Conservation (phyloP, 345 rosid species). For the Psidium guajava region DNA sequence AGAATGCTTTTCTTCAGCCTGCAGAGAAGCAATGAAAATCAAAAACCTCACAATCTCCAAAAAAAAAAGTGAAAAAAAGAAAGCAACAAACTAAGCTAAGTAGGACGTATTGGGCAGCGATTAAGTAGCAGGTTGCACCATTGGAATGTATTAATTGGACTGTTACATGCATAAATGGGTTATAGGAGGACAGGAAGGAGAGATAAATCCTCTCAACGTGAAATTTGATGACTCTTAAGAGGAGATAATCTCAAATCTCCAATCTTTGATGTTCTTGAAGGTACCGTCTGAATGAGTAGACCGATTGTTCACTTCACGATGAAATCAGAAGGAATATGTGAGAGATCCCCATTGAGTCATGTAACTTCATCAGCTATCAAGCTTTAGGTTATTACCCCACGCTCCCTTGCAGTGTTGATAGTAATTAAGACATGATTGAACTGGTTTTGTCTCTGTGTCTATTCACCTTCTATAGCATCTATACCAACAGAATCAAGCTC, state of each 20-base stretch:
- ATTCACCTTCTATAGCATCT: neutral
- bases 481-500: neutral
- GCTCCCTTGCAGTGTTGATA: neutral
- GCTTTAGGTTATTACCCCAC: rapidly evolving
- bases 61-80: neutral
- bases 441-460: neutral
- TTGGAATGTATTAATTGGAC: neutral
- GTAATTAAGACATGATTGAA: neutral
- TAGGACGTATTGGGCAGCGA: neutral
- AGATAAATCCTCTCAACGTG: neutral
- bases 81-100: neutral
- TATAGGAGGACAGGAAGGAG: neutral
- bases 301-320: neutral
- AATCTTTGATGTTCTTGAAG: neutral
- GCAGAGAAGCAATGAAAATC: neutral
- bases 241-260: neutral
- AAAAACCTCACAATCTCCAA: neutral
- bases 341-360: neutral
- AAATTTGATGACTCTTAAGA: neutral
- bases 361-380: neutral
- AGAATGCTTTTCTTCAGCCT: slow-evolving; percentile 75
- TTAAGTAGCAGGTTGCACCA: neutral
- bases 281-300: neutral
- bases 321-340: neutral
- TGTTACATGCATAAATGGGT: neutral